phyloP scores from a whole-genome alignment of 306 rosid genomes.

The Cucurbita pepo region DNA sequence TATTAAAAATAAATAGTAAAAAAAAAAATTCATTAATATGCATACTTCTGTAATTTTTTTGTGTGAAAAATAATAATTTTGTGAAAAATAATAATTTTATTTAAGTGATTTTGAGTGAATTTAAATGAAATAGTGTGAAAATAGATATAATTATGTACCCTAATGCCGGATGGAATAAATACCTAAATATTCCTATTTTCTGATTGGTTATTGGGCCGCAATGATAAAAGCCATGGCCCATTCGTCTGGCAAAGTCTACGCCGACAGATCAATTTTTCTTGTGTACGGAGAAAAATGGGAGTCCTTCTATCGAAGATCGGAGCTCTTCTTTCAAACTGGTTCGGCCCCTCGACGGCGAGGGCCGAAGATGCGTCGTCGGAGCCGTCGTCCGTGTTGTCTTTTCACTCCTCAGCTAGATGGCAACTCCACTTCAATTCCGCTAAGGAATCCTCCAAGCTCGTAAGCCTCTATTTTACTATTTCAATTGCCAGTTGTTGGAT shows the following conservation, averaged over 20 bases:
- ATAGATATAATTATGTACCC: too few relatives aligned
- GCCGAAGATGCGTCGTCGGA: slow-evolving; percentile 11
- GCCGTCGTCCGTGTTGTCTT: slow-evolving; percentile 16
- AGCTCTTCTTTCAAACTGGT: neutral
- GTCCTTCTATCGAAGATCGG: neutral
- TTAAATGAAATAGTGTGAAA: too few relatives aligned
- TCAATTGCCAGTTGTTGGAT: neutral
- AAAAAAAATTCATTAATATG: too few relatives aligned
- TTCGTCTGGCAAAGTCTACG: neutral
- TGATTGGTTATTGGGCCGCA: neutral
- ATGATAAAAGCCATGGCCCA: neutral
- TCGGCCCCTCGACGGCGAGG: neutral
- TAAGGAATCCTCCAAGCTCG: slow-evolving; percentile 42
- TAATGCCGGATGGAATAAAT: too few relatives aligned
- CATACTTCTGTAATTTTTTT: too few relatives aligned
- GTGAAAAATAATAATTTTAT: too few relatives aligned
- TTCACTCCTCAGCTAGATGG: slow-evolving; percentile 68
- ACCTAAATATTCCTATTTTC: neutral
- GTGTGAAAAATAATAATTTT: too few relatives aligned
- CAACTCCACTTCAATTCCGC: slow-evolving; percentile 40
- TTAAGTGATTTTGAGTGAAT: too few relatives aligned
- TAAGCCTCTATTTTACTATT: slow-evolving; percentile 1
- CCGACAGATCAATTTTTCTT: neutral
- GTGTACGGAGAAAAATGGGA: neutral
- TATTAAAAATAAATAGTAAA: too few relatives aligned